Evolutionary conservation across 371 early-diverging fungal species (phyloP).

Genomic region (Lichtheimia ornata): DNA sequence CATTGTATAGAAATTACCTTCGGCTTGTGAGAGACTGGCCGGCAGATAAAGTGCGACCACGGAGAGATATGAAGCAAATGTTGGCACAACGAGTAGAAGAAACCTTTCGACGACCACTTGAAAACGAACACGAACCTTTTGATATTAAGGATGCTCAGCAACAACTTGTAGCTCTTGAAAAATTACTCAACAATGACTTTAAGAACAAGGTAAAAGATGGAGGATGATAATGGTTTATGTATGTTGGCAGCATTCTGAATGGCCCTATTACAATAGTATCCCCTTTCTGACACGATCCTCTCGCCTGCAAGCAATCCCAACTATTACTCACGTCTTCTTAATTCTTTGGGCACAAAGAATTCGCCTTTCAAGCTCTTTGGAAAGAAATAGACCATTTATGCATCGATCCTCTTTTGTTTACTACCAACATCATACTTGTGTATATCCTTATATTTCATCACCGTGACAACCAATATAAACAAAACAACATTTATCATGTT

Average conservation of each 20-base stretch:
- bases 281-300: conserved; percentile 55
- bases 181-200: conserved; percentile 54
- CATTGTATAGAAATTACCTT: conserved; percentile 56
- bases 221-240: background rate
- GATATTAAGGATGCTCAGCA: conserved; percentile 42
- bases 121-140: conserved; percentile 27
- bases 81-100: conserved; percentile 55
- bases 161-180: conserved; percentile 53
- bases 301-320: conserved; percentile 65
- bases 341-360: conserved; percentile 42
- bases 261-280: conserved; percentile 35
- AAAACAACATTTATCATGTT: no score
- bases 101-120: conserved; percentile 43
- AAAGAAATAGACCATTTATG: no score
- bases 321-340: conserved; percentile 55
- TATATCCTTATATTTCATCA: no score
- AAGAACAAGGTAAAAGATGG: conserved; percentile 50
- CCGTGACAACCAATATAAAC: no score
- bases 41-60: conserved; percentile 60
- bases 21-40: conserved; percentile 60
- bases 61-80: conserved; percentile 60
- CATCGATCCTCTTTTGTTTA: no score
- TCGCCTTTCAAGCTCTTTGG: conserved; percentile 15
- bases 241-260: no score
- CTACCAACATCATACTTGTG: no score